phyloP scores from a whole-genome alignment of 2,329 filamentous ascomycete species.

The Penicillium verrucosum region DNA sequence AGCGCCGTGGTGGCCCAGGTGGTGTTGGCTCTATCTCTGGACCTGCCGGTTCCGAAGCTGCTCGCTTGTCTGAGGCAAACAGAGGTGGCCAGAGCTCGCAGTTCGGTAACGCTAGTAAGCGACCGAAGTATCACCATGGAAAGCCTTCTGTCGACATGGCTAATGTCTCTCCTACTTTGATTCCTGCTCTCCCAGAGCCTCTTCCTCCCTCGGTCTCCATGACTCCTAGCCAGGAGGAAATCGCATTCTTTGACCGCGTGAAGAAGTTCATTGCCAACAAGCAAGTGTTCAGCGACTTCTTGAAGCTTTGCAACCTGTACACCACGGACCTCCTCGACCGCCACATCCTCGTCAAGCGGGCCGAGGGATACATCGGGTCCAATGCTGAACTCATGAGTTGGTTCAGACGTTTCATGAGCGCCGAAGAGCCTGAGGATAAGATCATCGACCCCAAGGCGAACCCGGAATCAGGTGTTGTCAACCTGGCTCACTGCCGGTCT shows the following conservation, averaged over 20 bases:
- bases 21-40: slow-evolving; percentile 36
- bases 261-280: slow-evolving; percentile 96
- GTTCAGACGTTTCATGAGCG: slow-evolving; percentile 80
- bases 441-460: slow-evolving; percentile 74
- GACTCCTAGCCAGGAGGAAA: slow-evolving; percentile 76
- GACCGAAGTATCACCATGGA: slow-evolving; percentile 71
- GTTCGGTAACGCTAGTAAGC: slow-evolving; percentile 53
- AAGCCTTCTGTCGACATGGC: slow-evolving; percentile 56
- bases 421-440: slow-evolving; percentile 69
- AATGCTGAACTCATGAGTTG: slow-evolving; percentile 85
- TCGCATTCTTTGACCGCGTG: slow-evolving; percentile 90
- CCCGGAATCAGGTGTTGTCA: slow-evolving; percentile 73
- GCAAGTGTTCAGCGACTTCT: slow-evolving; percentile 87
- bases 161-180: slow-evolving; percentile 77
- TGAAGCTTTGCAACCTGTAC: slow-evolving; percentile 95
- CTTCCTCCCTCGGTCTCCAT: slow-evolving; percentile 71
- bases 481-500: slow-evolving; percentile 91
- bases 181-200: slow-evolving; percentile 82
- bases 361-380: slow-evolving; percentile 78
- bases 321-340: slow-evolving; percentile 89
- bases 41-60: slow-evolving; percentile 30
- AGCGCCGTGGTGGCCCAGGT: slow-evolving; percentile 64
- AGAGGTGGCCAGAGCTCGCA: slow-evolving; percentile 37
- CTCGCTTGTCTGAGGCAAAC: slow-evolving; percentile 34
- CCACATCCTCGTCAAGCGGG: slow-evolving; percentile 76